Evolutionary conservation across 352 stramenopile genomes (phyloP).

Genomic region (Phytophthora colocasiae): DNA sequence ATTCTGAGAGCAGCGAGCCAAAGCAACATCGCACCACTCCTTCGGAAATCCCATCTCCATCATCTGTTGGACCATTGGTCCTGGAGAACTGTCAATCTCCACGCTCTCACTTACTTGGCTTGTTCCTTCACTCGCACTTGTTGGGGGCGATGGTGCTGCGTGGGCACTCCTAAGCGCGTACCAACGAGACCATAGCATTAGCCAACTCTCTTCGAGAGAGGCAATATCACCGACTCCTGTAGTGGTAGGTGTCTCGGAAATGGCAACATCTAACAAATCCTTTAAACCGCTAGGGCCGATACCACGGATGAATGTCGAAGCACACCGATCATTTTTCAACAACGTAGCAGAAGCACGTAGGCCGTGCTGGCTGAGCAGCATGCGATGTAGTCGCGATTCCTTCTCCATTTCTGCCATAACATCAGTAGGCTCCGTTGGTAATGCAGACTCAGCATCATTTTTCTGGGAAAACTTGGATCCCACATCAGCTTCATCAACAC

Average conservation of each 20-base stretch:
- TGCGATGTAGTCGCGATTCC: slow-evolving; percentile 75
- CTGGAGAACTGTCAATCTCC: slow-evolving; percentile 45
- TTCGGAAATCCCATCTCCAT: slow-evolving; percentile 95
- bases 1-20: slow-evolving; percentile 87
- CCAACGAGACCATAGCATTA: slow-evolving; percentile 83
- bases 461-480: slow-evolving; percentile 51
- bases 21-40: slow-evolving; percentile 92
- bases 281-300: slow-evolving; percentile 61
- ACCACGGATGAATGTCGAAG: slow-evolving; percentile 71
- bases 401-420: slow-evolving; percentile 78
- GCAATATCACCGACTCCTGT: slow-evolving; percentile 74
- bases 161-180: slow-evolving; percentile 62
- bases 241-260: slow-evolving; percentile 76
- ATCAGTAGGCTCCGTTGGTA: slow-evolving; percentile 51
- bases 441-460: slow-evolving; percentile 11
- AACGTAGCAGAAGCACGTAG: slow-evolving; percentile 73
- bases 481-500: slow-evolving; percentile 65
- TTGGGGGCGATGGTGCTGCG: slow-evolving; percentile 42
- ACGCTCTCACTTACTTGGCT: slow-evolving; percentile 31
- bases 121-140: slow-evolving; percentile 32
- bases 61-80: slow-evolving; percentile 91
- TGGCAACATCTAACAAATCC: slow-evolving; percentile 70
- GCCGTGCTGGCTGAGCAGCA: slow-evolving; percentile 83
- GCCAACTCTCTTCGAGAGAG: slow-evolving; percentile 82
- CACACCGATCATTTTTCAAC: slow-evolving; percentile 73